These are phyloP conservation scores for Aristolochia contorta DNA, from an alignment of 164 flowering plant species.

Conservation along the genomic window DNA sequence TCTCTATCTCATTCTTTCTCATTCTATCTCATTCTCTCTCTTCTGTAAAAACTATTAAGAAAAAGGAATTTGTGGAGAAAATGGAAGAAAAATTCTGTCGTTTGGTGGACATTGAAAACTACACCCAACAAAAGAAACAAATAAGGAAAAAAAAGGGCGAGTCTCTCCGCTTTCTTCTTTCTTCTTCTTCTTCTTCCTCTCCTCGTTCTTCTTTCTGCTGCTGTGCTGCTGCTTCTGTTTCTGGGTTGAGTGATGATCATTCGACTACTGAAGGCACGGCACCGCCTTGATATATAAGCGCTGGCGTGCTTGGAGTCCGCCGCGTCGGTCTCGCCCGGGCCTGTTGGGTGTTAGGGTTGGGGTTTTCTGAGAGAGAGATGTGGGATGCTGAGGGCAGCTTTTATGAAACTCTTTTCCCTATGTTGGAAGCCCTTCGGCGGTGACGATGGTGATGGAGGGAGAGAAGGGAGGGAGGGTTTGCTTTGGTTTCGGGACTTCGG, in stretches of 20 bases:
- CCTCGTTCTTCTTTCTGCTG: slow-evolving; percentile 1
- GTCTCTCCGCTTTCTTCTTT: slow-evolving; percentile 1
- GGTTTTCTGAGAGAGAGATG: slow-evolving; percentile 57
- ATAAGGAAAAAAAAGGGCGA: neutral
- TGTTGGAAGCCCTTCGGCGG: slow-evolving; percentile 47
- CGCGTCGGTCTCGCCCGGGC: neutral
- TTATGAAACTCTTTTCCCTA: slow-evolving; percentile 50
- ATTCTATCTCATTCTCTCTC: too few species aligned
- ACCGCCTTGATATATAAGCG: too few species aligned
- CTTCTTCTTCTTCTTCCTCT: slow-evolving; percentile 9
- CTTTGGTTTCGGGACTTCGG: slow-evolving; percentile 52
- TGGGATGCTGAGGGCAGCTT: slow-evolving; percentile 49
- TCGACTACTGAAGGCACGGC: too few species aligned
- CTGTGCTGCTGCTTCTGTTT: neutral
- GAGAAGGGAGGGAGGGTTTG: slow-evolving; percentile 41
- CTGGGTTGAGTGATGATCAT: neutral
- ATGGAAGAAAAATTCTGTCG: slow-evolving; percentile 8
- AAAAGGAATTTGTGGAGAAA: neutral
- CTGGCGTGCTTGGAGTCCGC: neutral
- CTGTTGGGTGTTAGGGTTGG: slow-evolving; percentile 5
- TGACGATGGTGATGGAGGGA: slow-evolving; percentile 11
- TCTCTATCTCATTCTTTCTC: too few species aligned
- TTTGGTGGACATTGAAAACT: slow-evolving; percentile 17
- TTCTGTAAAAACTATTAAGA: neutral
- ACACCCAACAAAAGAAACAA: slow-evolving; percentile 16